These are phyloP conservation scores for Candida buenavistaensis DNA, from an alignment of 1,139 yeast species.

Conservation along the genomic window DNA sequence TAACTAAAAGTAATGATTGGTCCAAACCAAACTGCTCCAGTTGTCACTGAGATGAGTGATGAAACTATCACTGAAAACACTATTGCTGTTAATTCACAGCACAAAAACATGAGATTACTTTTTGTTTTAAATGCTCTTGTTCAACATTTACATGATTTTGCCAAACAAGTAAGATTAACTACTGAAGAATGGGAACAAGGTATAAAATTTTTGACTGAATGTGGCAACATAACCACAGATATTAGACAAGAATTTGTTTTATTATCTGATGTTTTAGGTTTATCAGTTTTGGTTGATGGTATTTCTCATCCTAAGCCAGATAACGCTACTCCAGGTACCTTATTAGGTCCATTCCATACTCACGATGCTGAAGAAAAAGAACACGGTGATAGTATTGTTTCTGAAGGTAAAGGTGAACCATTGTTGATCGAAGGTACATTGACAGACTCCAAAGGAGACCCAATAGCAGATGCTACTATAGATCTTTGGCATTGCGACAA, in stretches of 20 bases:
- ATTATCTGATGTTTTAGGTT: constrained; percentile 29
- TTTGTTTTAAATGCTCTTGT: constrained; percentile 27
- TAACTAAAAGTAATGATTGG: not conserved
- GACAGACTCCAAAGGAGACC: constrained; percentile 26
- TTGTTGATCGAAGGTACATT: constrained; percentile 21
- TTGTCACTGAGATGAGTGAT: constrained; percentile 24
- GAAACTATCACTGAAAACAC: constrained; percentile 30
- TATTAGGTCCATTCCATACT: constrained; percentile 35
- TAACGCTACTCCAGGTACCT: constrained; percentile 30
- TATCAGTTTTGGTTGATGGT: constrained; percentile 31
- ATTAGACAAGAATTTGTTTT: constrained; percentile 32
- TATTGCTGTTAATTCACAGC: constrained; percentile 26
- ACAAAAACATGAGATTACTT: constrained; percentile 21
- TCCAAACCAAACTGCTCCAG: constrained; percentile 8
- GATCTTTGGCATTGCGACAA: constrained; percentile 42
- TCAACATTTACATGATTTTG: constrained; percentile 32
- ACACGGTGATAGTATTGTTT: constrained; percentile 25
- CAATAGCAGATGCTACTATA: constrained; percentile 26
- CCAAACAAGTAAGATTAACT: constrained; percentile 30
- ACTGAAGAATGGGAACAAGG: constrained; percentile 33
- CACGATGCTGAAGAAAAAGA: constrained; percentile 29
- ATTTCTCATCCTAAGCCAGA: constrained; percentile 32
- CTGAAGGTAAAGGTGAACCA: constrained; percentile 32
- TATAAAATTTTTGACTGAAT: constrained; percentile 26
- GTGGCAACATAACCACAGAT: constrained; percentile 30